Conservation (phyloP, 2,329 filamentous ascomycete genomes). For the Botrytis pseudocinerea region DNA sequence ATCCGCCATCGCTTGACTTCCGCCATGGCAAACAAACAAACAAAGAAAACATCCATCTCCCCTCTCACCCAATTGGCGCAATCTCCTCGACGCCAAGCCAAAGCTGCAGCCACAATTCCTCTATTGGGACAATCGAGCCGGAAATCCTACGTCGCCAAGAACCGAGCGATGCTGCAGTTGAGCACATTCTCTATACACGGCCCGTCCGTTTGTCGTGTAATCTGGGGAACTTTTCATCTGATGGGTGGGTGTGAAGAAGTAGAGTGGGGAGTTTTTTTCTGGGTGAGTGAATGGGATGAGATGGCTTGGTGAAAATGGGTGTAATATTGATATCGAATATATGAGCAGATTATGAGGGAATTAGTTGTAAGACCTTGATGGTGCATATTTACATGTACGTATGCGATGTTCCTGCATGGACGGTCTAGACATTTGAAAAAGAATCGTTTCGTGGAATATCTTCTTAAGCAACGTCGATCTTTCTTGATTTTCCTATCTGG, state of each 20-base stretch:
- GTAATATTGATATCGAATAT: neutral
- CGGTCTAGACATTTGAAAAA: too few species aligned
- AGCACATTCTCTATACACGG: constrained; percentile 18
- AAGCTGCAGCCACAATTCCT: neutral
- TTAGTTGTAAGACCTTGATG: neutral
- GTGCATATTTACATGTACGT: too few species aligned
- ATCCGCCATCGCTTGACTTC: neutral
- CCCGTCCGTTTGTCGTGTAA: neutral
- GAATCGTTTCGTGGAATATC: too few species aligned
- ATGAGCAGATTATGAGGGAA: constrained; percentile 21
- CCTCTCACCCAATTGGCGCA: neutral
- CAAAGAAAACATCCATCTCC: neutral
- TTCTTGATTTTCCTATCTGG: neutral
- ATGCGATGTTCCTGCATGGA: neutral
- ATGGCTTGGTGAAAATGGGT: neutral
- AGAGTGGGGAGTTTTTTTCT: too few species aligned
- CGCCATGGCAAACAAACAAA: neutral
- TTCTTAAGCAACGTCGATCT: neutral
- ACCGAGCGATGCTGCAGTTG: neutral
- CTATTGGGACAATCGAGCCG: neutral
- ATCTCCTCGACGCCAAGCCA: neutral
- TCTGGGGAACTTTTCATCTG: too few species aligned
- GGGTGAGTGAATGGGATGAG: neutral
- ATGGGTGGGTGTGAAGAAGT: neutral
- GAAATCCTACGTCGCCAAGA: neutral